Percentiles rank a stretch among this genome's conserved stretches.
phyloP scores from a whole-genome alignment of 345 rosid genomes.

The Murraya koenigii region DNA sequence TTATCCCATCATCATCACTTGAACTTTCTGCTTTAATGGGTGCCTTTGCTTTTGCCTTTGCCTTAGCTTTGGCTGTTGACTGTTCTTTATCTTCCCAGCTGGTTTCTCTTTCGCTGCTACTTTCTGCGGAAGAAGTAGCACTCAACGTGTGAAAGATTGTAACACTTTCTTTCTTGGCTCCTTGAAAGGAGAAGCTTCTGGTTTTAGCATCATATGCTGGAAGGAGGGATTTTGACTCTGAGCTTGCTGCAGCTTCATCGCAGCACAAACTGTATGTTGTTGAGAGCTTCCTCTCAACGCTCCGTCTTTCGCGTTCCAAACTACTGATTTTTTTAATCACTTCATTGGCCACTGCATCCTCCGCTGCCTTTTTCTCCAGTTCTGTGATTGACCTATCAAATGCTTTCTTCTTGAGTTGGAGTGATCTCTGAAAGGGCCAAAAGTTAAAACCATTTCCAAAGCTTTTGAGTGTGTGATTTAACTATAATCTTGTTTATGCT shows the following conservation, averaged over 20 bases:
- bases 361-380: constrained; percentile 47
- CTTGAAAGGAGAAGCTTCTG: constrained; percentile 51
- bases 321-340: constrained; percentile 39
- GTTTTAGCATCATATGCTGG: constrained; percentile 49
- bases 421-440: constrained; percentile 46
- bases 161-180: constrained; percentile 41
- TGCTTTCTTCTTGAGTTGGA: constrained; percentile 67
- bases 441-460: neutral
- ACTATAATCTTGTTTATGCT: neutral
- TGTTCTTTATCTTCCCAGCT: constrained; percentile 19
- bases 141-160: constrained; percentile 41
- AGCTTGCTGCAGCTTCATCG: constrained; percentile 32
- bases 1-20: constrained; percentile 24
- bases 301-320: constrained; percentile 50
- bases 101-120: constrained; percentile 13
- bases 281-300: constrained; percentile 62
- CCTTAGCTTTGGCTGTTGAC: constrained; percentile 25
- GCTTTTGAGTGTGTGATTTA: neutral
- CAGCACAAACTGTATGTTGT: constrained; percentile 81
- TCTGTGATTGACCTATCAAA: constrained; percentile 51
- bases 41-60: constrained; percentile 27
- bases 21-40: constrained; percentile 33
- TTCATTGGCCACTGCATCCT: constrained; percentile 40
- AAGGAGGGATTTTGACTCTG: constrained; percentile 37
- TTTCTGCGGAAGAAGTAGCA: constrained; percentile 46